Conservation (phyloP, 192 early-diverging fungal species). For the Coemansia sp. region DNA sequence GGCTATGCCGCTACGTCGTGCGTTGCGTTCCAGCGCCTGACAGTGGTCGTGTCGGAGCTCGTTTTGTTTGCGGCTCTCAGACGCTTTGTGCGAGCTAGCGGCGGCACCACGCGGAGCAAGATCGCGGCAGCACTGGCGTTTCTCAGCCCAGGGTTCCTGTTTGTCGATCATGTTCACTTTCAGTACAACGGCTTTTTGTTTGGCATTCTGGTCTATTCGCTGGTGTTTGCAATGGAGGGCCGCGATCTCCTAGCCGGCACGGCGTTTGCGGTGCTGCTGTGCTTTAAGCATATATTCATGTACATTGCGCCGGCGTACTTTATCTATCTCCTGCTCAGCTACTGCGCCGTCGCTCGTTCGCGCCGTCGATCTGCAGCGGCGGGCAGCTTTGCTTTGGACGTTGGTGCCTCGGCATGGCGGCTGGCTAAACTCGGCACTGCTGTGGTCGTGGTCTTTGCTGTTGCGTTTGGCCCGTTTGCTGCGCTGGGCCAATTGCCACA, state of each 20-base stretch:
- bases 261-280: constrained; percentile 85
- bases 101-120: constrained; percentile 24
- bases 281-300: constrained; percentile 98
- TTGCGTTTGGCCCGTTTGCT: constrained; percentile 85
- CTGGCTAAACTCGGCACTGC: constrained; percentile 68
- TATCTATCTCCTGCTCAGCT: constrained; percentile 77
- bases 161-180: constrained; percentile 97
- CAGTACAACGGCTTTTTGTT: constrained; percentile 97
- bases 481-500: constrained; percentile 74
- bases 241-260: constrained; percentile 59
- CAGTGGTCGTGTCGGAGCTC: constrained; percentile 82
- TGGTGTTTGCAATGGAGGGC: constrained; percentile 72
- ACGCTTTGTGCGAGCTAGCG: constrained; percentile 52
- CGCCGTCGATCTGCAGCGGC: not conserved
- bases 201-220: constrained; percentile 82
- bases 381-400: not conserved
- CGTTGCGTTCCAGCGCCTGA: constrained; percentile 82
- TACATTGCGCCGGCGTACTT: constrained; percentile 94
- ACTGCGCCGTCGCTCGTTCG: constrained; percentile 62
- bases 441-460: constrained; percentile 71
- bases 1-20: constrained; percentile 67
- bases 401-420: constrained; percentile 20
- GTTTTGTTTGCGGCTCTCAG: constrained; percentile 71
- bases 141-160: constrained; percentile 71
- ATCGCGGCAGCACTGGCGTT: constrained; percentile 64